These are phyloP conservation scores for Aspergillus heteromorphus DNA, from an alignment of 495 filamentous ascomycete species.

Conservation along the genomic window DNA sequence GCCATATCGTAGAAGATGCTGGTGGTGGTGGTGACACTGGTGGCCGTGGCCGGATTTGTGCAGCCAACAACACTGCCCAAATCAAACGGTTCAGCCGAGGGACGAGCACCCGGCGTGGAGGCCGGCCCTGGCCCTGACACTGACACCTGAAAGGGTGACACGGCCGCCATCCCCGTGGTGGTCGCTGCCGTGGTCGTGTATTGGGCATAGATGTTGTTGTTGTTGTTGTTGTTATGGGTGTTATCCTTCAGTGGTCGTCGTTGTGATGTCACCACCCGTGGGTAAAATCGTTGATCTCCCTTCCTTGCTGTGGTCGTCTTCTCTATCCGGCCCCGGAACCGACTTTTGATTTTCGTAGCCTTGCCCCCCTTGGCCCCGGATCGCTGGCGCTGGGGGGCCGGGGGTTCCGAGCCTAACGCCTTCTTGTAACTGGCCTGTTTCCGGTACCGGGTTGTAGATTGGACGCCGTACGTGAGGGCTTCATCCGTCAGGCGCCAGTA, in stretches of 20 bases:
- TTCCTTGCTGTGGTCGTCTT: slow-evolving; percentile 22
- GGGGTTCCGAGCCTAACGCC: slow-evolving; percentile 31
- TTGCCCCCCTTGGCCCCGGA: slow-evolving; percentile 55
- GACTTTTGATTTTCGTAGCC: slow-evolving; percentile 35
- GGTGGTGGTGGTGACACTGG: too few species aligned
- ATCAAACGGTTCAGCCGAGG: slow-evolving; percentile 17
- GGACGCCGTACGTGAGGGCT: slow-evolving; percentile 56
- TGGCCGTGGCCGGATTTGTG: slow-evolving; percentile 20
- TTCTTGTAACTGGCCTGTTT: slow-evolving; percentile 49
- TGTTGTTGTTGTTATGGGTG: slow-evolving; percentile 12
- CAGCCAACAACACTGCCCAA: slow-evolving; percentile 24
- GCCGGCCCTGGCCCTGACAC: slow-evolving; percentile 12
- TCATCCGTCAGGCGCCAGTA: slow-evolving; percentile 64
- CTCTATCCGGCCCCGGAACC: slow-evolving; percentile 15
- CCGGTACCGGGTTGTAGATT: slow-evolving; percentile 72
- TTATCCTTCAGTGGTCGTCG: slow-evolving; percentile 8
- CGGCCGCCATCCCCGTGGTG: neutral
- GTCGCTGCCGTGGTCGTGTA: slow-evolving; percentile 7
- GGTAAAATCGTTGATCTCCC: slow-evolving; percentile 15
- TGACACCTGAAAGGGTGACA: slow-evolving; percentile 12
- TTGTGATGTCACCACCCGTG: slow-evolving; percentile 14
- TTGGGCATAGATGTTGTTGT: slow-evolving; percentile 16
- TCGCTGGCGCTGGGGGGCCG: slow-evolving; percentile 45
- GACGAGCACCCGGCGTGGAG: slow-evolving; percentile 13
- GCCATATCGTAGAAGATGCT: slow-evolving; percentile 22